These are phyloP conservation scores for Parietichytrium sp. DNA, from an alignment of 108 stramenopile genomes.

Conservation along the genomic window DNA sequence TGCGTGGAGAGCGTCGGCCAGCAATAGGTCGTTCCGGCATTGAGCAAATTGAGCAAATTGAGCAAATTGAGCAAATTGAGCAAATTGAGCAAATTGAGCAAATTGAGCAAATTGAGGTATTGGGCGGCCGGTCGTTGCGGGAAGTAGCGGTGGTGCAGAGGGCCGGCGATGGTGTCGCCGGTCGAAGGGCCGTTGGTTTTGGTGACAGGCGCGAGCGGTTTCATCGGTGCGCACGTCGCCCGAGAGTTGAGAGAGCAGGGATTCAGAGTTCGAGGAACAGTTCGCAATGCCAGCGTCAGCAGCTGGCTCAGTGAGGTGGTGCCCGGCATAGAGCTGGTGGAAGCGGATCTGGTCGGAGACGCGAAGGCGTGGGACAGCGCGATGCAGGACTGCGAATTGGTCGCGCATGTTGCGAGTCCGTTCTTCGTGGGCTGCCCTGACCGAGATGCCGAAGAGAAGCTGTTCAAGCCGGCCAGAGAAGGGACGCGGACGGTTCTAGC, in stretches of 20 bases:
- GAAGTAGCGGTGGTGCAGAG: too few relatives aligned
- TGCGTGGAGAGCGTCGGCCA: too few relatives aligned
- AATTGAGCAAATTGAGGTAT: too few relatives aligned
- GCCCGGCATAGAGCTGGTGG: slow-evolving; percentile 32
- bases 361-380: slow-evolving; percentile 22
- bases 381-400: not conserved
- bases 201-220: slow-evolving; percentile 40
- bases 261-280: slow-evolving; percentile 39
- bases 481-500: slow-evolving; percentile 35
- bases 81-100: too few relatives aligned
- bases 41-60: too few relatives aligned
- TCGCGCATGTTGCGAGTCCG: slow-evolving; percentile 39
- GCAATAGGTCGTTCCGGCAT: too few relatives aligned
- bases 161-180: too few relatives aligned
- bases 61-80: too few relatives aligned
- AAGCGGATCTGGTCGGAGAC: not conserved
- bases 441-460: not conserved
- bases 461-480: slow-evolving; percentile 27
- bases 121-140: too few relatives aligned
- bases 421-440: not conserved
- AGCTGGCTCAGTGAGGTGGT: slow-evolving; percentile 28
- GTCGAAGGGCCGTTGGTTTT: too few relatives aligned
- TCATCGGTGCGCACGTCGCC: not conserved
- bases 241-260: not conserved
- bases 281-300: too few relatives aligned